phyloP scores from a whole-genome alignment of 345 rosid species.

The Brassica nigra region DNA sequence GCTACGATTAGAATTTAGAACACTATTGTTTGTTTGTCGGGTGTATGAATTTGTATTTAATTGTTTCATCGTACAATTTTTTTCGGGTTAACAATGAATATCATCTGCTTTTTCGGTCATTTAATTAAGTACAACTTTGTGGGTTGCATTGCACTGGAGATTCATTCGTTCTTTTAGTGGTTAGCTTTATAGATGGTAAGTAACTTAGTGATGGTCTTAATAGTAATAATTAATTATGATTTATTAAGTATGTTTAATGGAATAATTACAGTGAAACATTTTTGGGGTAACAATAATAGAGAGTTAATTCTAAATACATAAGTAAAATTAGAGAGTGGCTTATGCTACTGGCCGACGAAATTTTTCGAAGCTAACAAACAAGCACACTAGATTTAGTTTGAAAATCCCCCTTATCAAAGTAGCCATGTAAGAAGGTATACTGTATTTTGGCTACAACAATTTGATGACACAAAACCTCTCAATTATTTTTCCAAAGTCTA shows the following conservation, averaged over 20 bases:
- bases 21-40: background rate
- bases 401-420: background rate
- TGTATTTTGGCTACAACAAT: background rate
- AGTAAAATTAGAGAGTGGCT: no score
- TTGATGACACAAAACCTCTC: background rate
- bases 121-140: background rate
- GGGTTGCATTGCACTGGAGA: background rate
- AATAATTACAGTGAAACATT: background rate
- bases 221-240: background rate
- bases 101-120: background rate
- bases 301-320: background rate
- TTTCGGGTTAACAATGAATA: background rate
- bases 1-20: slow-evolving; percentile 13
- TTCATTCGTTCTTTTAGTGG: background rate
- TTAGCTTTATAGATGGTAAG: background rate
- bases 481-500: background rate
- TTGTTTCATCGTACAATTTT: slow-evolving; percentile 24
- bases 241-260: background rate
- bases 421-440: background rate
- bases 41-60: slow-evolving; percentile 10
- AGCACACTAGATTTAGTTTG: background rate
- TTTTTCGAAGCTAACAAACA: background rate
- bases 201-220: background rate
- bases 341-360: background rate
- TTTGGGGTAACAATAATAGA: background rate